Evolutionary conservation across 805 yeast species (phyloP).

Genomic region (Lipomyces kockii): DNA sequence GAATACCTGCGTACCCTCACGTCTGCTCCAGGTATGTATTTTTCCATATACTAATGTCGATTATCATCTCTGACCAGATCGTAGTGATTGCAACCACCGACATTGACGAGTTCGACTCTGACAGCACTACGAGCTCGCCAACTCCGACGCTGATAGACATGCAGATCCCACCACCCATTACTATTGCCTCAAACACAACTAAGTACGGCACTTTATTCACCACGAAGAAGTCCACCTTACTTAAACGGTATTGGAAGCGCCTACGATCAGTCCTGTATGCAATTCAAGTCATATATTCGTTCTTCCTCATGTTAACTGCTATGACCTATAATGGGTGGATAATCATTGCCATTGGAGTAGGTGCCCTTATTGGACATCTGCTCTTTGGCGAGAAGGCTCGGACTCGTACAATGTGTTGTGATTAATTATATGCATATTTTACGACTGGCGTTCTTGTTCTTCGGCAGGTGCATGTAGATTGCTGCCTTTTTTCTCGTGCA

Average conservation of each 20-base stretch:
- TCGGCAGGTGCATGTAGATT: background rate
- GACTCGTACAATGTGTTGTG: conserved; percentile 23
- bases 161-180: background rate
- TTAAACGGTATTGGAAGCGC: conserved; percentile 2
- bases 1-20: conserved; percentile 54
- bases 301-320: conserved; percentile 46
- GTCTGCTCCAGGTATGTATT: conserved; percentile 2
- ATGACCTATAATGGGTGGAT: conserved; percentile 64
- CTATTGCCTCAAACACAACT: background rate
- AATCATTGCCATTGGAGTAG: conserved; percentile 71
- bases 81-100: background rate
- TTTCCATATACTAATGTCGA: background rate
- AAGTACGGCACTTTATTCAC: background rate
- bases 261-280: conserved; percentile 54
- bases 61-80: background rate
- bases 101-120: background rate
- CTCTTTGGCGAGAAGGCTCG: background rate
- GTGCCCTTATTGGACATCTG: conserved; percentile 67
- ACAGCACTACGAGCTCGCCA: background rate
- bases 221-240: background rate
- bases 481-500: no score
- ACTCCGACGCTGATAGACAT: background rate
- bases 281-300: conserved; percentile 69
- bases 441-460: background rate
- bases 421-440: conserved; percentile 3